Percentiles rank a stretch among this genome's conserved stretches.
Conservation (phyloP, 1,284 basidiomycete genomes). For the Microbotryum saponariae region DNA sequence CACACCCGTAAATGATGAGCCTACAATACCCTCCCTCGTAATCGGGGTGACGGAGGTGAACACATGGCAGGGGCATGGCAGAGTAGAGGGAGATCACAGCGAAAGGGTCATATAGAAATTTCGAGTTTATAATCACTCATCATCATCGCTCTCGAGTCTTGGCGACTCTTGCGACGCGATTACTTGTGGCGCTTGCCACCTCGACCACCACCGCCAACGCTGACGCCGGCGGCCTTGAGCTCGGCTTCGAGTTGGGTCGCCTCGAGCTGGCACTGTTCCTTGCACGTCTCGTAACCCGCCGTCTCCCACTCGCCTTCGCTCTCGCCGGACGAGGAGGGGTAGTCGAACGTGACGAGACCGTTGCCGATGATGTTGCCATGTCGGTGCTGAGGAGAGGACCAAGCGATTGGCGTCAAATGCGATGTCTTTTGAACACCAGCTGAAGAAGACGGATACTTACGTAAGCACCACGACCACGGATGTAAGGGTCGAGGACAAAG, state of each 20-base stretch:
- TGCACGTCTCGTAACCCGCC: slow-evolving; percentile 15
- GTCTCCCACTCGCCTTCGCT: slow-evolving; percentile 28
- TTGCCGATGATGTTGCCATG: slow-evolving; percentile 39
- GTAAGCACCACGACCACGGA: slow-evolving; percentile 38
- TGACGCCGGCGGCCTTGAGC: background rate
- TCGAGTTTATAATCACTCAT: too few species aligned
- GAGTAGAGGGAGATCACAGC: too few species aligned
- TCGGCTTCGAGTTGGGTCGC: slow-evolving; percentile 12
- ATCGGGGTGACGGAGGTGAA: too few species aligned
- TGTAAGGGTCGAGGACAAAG: slow-evolving; percentile 39
- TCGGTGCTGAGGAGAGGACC: slow-evolving; percentile 19
- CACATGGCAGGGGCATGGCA: too few species aligned
- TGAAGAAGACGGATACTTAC: background rate
- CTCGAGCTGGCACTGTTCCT: slow-evolving; percentile 15
- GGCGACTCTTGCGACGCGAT: background rate
- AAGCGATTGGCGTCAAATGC: too few species aligned
- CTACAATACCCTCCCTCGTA: too few species aligned
- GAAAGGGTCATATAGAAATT: too few species aligned
- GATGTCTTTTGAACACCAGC: background rate
- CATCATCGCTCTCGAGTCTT: too few species aligned
- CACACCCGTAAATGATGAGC: too few species aligned
- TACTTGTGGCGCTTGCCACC: background rate
- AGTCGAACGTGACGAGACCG: slow-evolving; percentile 31
- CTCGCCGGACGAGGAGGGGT: slow-evolving; percentile 17
- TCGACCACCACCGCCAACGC: background rate